A percentile compares a stretch with the other conserved stretches of the same genome.
Conservation (phyloP, 768 basidiomycete genomes). For the Sporobolomyces pararoseus region DNA sequence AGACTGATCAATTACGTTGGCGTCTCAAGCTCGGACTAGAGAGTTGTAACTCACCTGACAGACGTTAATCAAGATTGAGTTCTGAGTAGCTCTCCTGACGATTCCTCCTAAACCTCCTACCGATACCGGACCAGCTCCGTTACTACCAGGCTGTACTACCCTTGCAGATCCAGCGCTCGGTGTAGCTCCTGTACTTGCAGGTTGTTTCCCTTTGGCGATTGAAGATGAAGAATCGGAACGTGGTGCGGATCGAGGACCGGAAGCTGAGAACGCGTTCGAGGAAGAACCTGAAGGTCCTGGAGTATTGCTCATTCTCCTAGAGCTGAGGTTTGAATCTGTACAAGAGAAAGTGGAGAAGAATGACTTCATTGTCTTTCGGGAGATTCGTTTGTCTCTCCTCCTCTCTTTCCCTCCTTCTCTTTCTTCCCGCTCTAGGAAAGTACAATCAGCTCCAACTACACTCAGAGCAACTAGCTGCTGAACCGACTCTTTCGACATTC, state of each 20-base stretch:
- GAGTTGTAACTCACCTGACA: constrained; percentile 27
- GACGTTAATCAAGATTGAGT: constrained; percentile 35
- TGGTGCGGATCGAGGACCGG: not conserved
- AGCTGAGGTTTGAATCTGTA: too few relatives aligned
- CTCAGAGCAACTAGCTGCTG: not conserved
- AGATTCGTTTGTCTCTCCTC: too few relatives aligned
- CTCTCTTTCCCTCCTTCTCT: not conserved
- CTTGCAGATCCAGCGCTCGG: constrained; percentile 5
- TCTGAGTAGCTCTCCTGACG: constrained; percentile 18
- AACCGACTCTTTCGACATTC: not conserved
- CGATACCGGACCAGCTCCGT: not conserved
- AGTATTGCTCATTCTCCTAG: not conserved
- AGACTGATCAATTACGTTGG: too few relatives aligned
- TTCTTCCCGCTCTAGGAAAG: not conserved
- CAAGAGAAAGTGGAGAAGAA: not conserved
- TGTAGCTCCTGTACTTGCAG: not conserved
- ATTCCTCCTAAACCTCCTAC: constrained; percentile 18
- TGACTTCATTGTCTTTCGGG: too few relatives aligned
- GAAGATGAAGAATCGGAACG: not conserved
- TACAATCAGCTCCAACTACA: not conserved
- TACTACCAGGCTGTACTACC: not conserved
- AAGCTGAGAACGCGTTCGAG: constrained; percentile 4
- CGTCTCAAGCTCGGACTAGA: too few relatives aligned
- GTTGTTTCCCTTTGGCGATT: constrained; percentile 8
- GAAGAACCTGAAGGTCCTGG: constrained; percentile 2